Percentiles rank a stretch among this genome's conserved stretches.
phyloP scores from a whole-genome alignment of 1,139 yeast genomes.

The Yamadazyma triangularis region DNA sequence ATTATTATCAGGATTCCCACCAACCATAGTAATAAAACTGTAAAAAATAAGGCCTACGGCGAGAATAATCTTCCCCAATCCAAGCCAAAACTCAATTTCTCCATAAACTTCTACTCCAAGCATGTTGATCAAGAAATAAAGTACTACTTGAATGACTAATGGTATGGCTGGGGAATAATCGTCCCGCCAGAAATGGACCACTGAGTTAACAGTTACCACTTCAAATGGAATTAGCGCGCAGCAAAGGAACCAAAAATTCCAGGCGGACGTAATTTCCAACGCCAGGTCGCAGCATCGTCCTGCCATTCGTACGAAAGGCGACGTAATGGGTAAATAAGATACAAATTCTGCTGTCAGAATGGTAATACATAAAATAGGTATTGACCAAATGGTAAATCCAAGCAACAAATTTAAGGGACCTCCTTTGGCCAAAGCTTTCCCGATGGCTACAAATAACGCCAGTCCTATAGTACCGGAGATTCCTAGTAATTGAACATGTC shows the following conservation, averaged over 20 bases:
- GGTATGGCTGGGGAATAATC: constrained; percentile 69
- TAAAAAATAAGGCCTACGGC: constrained; percentile 50
- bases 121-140: constrained; percentile 59
- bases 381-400: constrained; percentile 42
- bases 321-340: constrained; percentile 67
- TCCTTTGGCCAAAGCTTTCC: constrained; percentile 36
- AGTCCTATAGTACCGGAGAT: constrained; percentile 51
- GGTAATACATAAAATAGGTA: constrained; percentile 61
- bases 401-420: constrained; percentile 47
- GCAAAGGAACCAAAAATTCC: constrained; percentile 78
- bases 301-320: constrained; percentile 55
- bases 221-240: constrained; percentile 80
- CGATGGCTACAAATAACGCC: constrained; percentile 46
- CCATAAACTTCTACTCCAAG: constrained; percentile 62
- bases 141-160: constrained; percentile 58
- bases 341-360: constrained; percentile 82
- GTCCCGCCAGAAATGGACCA: constrained; percentile 75
- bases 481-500: constrained; percentile 48
- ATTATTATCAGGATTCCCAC: constrained; percentile 59
- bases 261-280: constrained; percentile 71
- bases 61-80: constrained; percentile 54
- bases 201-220: constrained; percentile 76
- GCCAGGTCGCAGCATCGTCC: constrained; percentile 64
- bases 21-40: constrained; percentile 47
- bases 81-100: constrained; percentile 65